Percentiles rank a stretch among this genome's conserved stretches.
These are phyloP conservation scores for Pythium myriotylum DNA, from an alignment of 352 stramenopile species.

Conservation along the genomic window DNA sequence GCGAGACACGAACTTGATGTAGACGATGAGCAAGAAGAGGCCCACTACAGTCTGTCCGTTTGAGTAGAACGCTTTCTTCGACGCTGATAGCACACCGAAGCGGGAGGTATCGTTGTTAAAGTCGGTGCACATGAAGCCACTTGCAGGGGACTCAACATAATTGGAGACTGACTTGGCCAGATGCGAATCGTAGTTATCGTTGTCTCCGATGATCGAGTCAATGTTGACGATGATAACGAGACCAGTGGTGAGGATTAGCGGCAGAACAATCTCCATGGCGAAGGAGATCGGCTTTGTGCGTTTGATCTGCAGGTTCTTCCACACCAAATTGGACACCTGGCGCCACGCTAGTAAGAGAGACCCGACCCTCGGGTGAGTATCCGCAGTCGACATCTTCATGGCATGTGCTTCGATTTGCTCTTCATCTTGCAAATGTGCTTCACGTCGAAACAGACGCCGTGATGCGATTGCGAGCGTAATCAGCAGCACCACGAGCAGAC, in stretches of 20 bases:
- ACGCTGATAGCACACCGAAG: constrained; percentile 42
- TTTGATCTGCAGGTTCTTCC: constrained; percentile 71
- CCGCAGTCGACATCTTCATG: constrained; percentile 28
- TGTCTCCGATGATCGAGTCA: constrained; percentile 37
- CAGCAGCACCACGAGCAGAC: constrained; percentile 27
- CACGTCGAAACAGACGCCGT: constrained; percentile 12
- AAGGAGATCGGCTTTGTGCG: constrained; percentile 48
- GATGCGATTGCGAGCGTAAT: constrained; percentile 27
- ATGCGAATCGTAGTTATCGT: constrained; percentile 19
- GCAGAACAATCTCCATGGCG: constrained; percentile 63
- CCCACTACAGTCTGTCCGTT: constrained; percentile 42
- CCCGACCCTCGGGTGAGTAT: constrained; percentile 12
- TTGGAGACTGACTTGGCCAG: constrained; percentile 12
- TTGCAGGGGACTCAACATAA: not conserved
- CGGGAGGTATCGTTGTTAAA: constrained; percentile 30
- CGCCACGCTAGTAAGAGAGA: constrained; percentile 31
- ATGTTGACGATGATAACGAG: constrained; percentile 70
- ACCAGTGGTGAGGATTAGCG: constrained; percentile 46
- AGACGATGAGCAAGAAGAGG: constrained; percentile 88
- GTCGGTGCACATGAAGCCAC: constrained; percentile 39
- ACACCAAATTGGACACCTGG: constrained; percentile 67
- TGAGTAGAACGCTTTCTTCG: constrained; percentile 63
- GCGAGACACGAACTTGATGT: constrained; percentile 88
- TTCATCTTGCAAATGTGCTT: not conserved
- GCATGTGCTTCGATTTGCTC: constrained; percentile 1